A percentile compares a stretch with the other conserved stretches of the same genome.
Conservation (phyloP, 2,329 filamentous ascomycete species). For the Stemphylium beticola region DNA sequence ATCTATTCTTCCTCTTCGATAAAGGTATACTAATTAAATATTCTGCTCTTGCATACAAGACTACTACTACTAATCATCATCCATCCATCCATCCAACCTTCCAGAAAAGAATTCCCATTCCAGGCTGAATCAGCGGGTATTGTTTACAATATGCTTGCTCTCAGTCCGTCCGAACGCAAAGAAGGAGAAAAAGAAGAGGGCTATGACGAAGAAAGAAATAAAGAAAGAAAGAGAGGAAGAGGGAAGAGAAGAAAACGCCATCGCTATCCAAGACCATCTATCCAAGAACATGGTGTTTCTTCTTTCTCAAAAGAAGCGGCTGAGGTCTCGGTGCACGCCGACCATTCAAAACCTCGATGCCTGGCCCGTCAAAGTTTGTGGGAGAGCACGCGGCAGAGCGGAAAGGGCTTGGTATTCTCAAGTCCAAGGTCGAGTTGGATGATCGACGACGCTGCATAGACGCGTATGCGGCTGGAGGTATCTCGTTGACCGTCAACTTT, state of each 20-base stretch:
- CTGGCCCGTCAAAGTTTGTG: neutral
- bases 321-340: neutral
- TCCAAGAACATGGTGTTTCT: constrained; percentile 11
- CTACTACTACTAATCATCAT: neutral
- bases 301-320: constrained; percentile 9
- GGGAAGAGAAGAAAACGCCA: constrained; percentile 4
- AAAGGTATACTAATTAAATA: neutral
- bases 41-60: neutral
- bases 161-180: neutral
- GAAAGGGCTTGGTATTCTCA: neutral
- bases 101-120: neutral
- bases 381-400: neutral
- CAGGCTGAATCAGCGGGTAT: constrained; percentile 4
- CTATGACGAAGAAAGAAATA: too few species aligned
- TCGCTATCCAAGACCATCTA: constrained; percentile 14
- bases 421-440: neutral
- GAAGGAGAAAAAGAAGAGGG: neutral
- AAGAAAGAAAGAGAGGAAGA: too few species aligned
- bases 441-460: neutral
- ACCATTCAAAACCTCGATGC: neutral
- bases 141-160: neutral
- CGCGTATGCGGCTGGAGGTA: neutral
- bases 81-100: neutral
- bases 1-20: neutral
- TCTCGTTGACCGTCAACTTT: neutral